Evolutionary conservation across 225 moss, liverwort and hornwort species (phyloP).

Genomic region (Thuidium tamariscinum): DNA sequence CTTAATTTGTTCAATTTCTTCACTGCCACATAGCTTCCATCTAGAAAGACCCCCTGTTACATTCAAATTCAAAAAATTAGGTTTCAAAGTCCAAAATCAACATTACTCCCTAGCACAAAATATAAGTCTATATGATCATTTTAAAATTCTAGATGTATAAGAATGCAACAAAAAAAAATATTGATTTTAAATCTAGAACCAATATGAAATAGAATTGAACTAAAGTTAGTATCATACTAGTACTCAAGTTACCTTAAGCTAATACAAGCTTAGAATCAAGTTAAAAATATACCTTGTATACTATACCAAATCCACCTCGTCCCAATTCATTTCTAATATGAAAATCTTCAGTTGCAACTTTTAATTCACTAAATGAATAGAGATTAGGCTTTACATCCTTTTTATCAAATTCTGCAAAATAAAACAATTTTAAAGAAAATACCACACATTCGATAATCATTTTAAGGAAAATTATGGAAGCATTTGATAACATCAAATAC

Average conservation of each 20-base stretch:
- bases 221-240: no score
- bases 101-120: no score
- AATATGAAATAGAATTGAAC: neutral
- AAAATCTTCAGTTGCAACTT: neutral
- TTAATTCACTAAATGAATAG: neutral
- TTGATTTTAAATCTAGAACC: neutral
- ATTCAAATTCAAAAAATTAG: neutral
- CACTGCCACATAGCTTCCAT: neutral
- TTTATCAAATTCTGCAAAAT: neutral
- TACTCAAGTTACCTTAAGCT: no score
- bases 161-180: fast-evolving
- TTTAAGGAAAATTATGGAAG: fast-evolving
- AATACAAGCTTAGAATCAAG: neutral
- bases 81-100: no score
- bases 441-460: neutral
- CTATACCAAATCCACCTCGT: neutral
- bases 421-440: neutral
- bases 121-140: neutral
- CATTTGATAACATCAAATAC: no score
- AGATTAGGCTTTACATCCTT: neutral
- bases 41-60: neutral
- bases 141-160: neutral
- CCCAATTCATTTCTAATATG: neutral
- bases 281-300: neutral
- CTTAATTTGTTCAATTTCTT: neutral